Evolutionary conservation across 2,329 filamentous ascomycete species (phyloP).

Genomic region (Emmonsiellopsis sp.): DNA sequence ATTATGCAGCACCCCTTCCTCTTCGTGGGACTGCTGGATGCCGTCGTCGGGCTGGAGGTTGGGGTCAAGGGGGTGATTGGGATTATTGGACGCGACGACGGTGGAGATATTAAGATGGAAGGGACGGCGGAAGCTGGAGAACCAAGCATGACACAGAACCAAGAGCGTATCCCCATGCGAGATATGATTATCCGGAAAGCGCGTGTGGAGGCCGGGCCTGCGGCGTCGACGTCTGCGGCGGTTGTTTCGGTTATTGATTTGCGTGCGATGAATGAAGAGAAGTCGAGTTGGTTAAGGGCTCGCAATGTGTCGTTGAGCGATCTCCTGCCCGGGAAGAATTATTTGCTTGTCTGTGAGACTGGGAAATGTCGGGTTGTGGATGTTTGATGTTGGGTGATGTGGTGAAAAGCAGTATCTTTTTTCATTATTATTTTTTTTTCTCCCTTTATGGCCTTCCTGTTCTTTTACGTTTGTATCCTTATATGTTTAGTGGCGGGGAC

Average conservation of each 20-base stretch:
- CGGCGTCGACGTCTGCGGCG: conserved; percentile 23
- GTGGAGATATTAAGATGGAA: conserved; percentile 9
- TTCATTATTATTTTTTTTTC: neutral
- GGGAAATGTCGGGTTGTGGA: conserved; percentile 28
- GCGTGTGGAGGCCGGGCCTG: conserved; percentile 24
- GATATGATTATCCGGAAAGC: conserved; percentile 23
- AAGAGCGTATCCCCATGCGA: conserved; percentile 6
- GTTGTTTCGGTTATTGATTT: conserved; percentile 27
- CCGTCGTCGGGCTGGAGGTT: conserved; percentile 64
- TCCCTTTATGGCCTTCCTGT: neutral
- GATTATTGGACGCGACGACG: conserved; percentile 33
- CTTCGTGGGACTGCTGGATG: conserved; percentile 69
- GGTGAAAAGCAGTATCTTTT: neutral
- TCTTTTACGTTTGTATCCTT: neutral
- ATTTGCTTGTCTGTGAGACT: conserved; percentile 29
- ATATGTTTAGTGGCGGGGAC: too few species aligned
- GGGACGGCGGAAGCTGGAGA: conserved; percentile 13
- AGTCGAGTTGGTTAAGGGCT: conserved; percentile 28
- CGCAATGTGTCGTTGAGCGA: conserved; percentile 30
- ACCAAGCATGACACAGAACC: conserved; percentile 4
- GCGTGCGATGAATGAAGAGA: conserved; percentile 21
- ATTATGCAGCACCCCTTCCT: conserved; percentile 88
- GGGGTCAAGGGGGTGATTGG: conserved; percentile 55
- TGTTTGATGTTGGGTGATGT: conserved; percentile 14
- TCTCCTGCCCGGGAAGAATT: conserved; percentile 28